A percentile compares a stretch with the other conserved stretches of the same genome.
These are phyloP conservation scores for Eutypella sp. DNA, from an alignment of 2,329 filamentous ascomycete genomes.

Conservation along the genomic window DNA sequence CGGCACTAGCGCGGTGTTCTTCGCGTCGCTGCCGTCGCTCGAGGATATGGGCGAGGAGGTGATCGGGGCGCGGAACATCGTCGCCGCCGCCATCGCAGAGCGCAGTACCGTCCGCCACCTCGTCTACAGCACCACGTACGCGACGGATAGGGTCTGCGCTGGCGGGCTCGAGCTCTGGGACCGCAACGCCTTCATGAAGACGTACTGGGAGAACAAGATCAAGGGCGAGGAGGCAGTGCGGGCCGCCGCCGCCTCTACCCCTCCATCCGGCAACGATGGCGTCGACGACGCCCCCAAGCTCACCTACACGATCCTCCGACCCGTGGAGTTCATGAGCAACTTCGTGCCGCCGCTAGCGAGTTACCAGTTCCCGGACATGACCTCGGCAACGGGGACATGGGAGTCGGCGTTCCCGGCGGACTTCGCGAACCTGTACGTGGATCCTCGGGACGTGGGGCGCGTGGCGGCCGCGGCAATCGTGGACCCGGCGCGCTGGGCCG, in stretches of 20 bases:
- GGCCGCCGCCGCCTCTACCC: not conserved
- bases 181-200: constrained; percentile 1
- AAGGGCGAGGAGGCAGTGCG: constrained; percentile 10
- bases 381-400: constrained; percentile 5
- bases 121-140: constrained; percentile 8
- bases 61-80: constrained; percentile 6
- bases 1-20: constrained; percentile 8
- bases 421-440: constrained; percentile 3
- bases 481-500: constrained; percentile 5
- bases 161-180: constrained; percentile 3
- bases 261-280: constrained; percentile 5
- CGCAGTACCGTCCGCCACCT: constrained; percentile 9
- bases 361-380: constrained; percentile 5
- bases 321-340: constrained; percentile 14
- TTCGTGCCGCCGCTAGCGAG: constrained; percentile 2
- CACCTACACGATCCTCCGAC: constrained; percentile 15
- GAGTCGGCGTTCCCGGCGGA: constrained; percentile 2
- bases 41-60: constrained; percentile 6
- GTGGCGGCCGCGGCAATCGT: constrained; percentile 6
- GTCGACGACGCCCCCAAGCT: no score
- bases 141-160: not conserved
- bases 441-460: constrained; percentile 10
- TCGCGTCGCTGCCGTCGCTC: constrained; percentile 1
- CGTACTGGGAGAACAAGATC: constrained; percentile 9
- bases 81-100: constrained; percentile 8